Evolutionary conservation across 495 filamentous ascomycete genomes (phyloP), one percentile per base, ranked within the genome.

Genomic region (Geopyxis carbonaria): DNA sequence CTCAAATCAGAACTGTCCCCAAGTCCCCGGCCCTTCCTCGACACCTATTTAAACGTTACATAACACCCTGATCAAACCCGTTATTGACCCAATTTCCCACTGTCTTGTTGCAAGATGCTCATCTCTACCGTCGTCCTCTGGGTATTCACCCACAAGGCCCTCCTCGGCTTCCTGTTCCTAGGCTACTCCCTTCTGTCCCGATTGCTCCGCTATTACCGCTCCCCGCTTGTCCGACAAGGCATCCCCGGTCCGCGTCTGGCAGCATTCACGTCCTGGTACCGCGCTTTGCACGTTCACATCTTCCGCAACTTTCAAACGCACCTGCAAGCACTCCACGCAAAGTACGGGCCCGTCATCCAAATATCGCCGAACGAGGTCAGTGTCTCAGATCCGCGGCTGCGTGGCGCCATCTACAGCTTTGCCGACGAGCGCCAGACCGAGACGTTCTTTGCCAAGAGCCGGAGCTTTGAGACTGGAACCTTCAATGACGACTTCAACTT

Each of bases 321-420:
- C 2, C 74, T 80, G 51, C 66, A 74, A 24, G 61, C 56, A 5
- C 60, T 87, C 8, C 80, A 86, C 53, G 64, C 62, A 10, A 69
- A 80, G 56, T 67, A 84, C 57, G 79, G 79, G 9, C 69, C 76
- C 43, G 63, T 85, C 3, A 73, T 85, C 4, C 68, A 78, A 21
- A 56, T 83, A 9, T 74, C 78, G 2, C 79, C 79, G 9, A 73
- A 78, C 43, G 62, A 63, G 1, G 56, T 83, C 16, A 76, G 75
- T 0, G 78, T 83, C 45, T 63, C 69, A 3, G 68, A 80, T 46
- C 76, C 78, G 0, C 64, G 65, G 35, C 72, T 76, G 9, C 58
- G 83, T 32, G 80, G 76, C 51, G 63, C 64, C 5, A 86, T 89
- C 20, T 89, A 86, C 50, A 76, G 81, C 1, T 62, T 85, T 40